Conservation (phyloP, 2,329 filamentous ascomycete genomes). For the Lasiodiplodia citricola region DNA sequence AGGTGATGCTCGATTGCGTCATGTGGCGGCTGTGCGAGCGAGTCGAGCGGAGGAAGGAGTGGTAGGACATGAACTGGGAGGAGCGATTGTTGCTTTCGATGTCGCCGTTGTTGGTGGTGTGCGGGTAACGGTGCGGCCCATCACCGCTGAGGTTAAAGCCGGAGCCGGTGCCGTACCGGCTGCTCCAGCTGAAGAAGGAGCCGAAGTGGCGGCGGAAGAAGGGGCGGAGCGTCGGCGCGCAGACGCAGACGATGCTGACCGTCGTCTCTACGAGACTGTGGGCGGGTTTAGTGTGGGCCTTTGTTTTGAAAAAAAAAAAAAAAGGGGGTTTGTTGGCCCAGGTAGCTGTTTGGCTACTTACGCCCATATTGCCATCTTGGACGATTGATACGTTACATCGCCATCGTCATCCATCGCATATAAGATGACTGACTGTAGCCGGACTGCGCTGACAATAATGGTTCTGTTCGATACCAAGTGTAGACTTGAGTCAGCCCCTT, state of each 20-base stretch:
- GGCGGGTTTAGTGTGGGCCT: background rate
- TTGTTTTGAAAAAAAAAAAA: background rate
- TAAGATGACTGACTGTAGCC: background rate
- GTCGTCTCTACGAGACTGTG: slow-evolving; percentile 11
- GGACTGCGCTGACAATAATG: background rate
- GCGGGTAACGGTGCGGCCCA: too few species aligned
- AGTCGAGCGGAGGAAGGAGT: background rate
- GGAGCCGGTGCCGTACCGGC: background rate
- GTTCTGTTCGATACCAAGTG: background rate
- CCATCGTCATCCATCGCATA: background rate
- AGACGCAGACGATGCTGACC: slow-evolving; percentile 15
- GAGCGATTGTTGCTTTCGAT: too few species aligned
- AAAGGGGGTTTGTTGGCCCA: background rate
- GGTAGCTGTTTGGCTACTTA: background rate
- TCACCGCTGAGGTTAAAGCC: too few species aligned
- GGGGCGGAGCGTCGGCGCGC: slow-evolving; percentile 15
- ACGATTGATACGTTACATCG: background rate
- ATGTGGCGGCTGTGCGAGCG: background rate
- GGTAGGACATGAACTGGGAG: background rate
- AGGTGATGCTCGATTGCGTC: background rate
- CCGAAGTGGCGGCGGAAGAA: slow-evolving; percentile 20
- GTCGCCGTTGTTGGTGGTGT: background rate
- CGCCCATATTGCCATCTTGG: background rate
- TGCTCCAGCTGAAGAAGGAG: slow-evolving; percentile 13
- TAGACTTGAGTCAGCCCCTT: background rate